Evolutionary conservation across 2,329 filamentous ascomycete species (phyloP).

Genomic region (Apiospora aurea): DNA sequence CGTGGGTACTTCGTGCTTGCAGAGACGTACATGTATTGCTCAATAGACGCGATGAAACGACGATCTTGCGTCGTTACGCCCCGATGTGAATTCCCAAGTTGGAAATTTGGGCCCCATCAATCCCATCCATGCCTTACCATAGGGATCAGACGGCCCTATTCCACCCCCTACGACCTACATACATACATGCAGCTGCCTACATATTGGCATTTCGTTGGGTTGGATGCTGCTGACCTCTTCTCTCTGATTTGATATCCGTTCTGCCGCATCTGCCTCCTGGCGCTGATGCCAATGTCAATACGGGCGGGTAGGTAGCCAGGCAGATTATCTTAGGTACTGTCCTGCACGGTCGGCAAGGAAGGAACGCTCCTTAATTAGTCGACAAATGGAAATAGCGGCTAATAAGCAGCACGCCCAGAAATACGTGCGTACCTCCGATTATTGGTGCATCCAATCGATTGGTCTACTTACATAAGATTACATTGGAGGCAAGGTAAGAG

Average conservation of each 20-base stretch:
- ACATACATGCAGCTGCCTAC: neutral
- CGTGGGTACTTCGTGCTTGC: neutral
- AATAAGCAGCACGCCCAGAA: neutral
- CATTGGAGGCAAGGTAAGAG: neutral
- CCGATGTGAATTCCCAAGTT: constrained; percentile 10
- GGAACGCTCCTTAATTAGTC: neutral
- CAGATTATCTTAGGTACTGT: neutral
- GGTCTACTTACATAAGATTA: constrained; percentile 11
- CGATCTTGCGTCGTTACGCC: constrained; percentile 10
- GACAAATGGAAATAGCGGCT: neutral
- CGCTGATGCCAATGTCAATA: neutral
- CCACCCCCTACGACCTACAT: neutral
- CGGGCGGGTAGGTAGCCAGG: neutral
- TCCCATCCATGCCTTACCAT: neutral
- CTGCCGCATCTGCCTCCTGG: neutral
- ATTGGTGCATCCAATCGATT: neutral
- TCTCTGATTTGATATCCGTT: neutral
- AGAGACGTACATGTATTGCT: neutral
- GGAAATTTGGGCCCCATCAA: neutral
- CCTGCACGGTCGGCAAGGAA: neutral
- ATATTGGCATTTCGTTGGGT: constrained; percentile 10
- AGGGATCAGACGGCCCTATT: constrained; percentile 13
- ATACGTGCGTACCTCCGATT: neutral
- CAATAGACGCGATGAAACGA: constrained; percentile 14
- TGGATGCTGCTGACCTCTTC: neutral